phyloP scores from a whole-genome alignment of 2,329 filamentous ascomycete species.

The Colletotrichum sp. region DNA sequence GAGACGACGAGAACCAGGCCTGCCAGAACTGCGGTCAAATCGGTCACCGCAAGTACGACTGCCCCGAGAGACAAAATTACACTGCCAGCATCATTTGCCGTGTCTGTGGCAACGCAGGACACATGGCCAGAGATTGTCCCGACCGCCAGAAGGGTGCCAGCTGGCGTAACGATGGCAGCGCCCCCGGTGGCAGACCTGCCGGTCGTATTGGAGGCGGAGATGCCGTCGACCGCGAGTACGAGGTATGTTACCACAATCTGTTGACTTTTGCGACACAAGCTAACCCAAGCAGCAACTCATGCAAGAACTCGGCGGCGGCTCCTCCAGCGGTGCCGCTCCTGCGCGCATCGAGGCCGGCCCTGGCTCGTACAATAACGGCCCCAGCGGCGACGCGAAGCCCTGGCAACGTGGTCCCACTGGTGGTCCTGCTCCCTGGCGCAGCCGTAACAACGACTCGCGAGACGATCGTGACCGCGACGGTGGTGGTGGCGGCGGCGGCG shows the following conservation, averaged over 20 bases:
- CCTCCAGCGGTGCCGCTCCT: slow-evolving; percentile 64
- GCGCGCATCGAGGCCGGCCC: slow-evolving; percentile 88
- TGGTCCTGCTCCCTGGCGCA: slow-evolving; percentile 81
- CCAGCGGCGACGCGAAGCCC: slow-evolving; percentile 71
- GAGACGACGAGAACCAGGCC: slow-evolving; percentile 98
- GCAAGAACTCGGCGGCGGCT: slow-evolving; percentile 89
- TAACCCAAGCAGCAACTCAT: slow-evolving; percentile 80
- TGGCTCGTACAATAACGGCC: slow-evolving; percentile 60
- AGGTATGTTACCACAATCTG: slow-evolving; percentile 62
- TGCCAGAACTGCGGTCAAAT: slow-evolving; percentile 99
- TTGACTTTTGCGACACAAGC: slow-evolving; percentile 25
- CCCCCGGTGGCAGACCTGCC: slow-evolving; percentile 48
- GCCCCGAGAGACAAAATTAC: slow-evolving; percentile 95
- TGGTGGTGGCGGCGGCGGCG: slow-evolving; percentile 42
- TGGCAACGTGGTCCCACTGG: slow-evolving; percentile 90
- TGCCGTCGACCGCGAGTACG: slow-evolving; percentile 91
- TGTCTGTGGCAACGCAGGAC: slow-evolving; percentile 95
- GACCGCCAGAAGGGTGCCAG: slow-evolving; percentile 89
- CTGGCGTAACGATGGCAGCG: slow-evolving; percentile 80
- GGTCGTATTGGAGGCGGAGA: slow-evolving; percentile 78
- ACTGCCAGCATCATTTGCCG: slow-evolving; percentile 99
- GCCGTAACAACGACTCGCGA: slow-evolving; percentile 58
- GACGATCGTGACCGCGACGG: slow-evolving; percentile 41
- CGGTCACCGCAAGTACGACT: slow-evolving; percentile 98
- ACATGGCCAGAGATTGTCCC: slow-evolving; percentile 98